phyloP scores from a whole-genome alignment of 2,329 filamentous ascomycete species.

The Epichloe sylvatica region DNA sequence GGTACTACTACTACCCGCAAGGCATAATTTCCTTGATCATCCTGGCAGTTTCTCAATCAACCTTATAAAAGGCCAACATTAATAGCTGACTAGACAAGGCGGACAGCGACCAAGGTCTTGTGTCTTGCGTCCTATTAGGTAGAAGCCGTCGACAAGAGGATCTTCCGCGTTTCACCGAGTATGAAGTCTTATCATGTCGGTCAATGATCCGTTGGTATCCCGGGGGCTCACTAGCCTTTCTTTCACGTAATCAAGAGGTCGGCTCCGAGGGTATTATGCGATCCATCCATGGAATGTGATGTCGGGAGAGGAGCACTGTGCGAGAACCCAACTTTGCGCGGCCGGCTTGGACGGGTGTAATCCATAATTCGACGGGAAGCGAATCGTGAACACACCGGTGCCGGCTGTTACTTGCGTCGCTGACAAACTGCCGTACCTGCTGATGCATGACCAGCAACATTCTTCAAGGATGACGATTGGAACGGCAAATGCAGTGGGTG shows the following conservation, averaged over 20 bases:
- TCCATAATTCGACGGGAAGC: too few relatives aligned
- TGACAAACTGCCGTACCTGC: too few relatives aligned
- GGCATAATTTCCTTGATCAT: neutral
- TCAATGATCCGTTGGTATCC: neutral
- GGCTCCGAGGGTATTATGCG: neutral
- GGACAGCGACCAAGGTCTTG: too few relatives aligned
- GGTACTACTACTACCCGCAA: neutral
- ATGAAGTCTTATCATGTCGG: neutral
- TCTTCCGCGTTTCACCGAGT: too few relatives aligned
- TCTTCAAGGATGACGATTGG: neutral
- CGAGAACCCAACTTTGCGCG: neutral
- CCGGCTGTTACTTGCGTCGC: too few relatives aligned
- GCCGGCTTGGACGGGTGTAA: neutral
- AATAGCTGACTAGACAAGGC: too few relatives aligned
- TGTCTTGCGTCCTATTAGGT: too few relatives aligned
- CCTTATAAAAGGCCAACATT: too few relatives aligned
- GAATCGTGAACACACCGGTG: too few relatives aligned
- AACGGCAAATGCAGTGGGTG: neutral
- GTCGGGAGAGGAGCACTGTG: neutral
- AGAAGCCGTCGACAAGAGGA: too few relatives aligned
- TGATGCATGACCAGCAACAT: neutral
- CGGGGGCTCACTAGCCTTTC: neutral
- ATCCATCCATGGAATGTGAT: too few relatives aligned
- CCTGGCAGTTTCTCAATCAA: neutral
- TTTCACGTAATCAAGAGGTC: neutral